Conservation (phyloP, 495 filamentous ascomycete genomes). For the Jackrogersella minutella region DNA sequence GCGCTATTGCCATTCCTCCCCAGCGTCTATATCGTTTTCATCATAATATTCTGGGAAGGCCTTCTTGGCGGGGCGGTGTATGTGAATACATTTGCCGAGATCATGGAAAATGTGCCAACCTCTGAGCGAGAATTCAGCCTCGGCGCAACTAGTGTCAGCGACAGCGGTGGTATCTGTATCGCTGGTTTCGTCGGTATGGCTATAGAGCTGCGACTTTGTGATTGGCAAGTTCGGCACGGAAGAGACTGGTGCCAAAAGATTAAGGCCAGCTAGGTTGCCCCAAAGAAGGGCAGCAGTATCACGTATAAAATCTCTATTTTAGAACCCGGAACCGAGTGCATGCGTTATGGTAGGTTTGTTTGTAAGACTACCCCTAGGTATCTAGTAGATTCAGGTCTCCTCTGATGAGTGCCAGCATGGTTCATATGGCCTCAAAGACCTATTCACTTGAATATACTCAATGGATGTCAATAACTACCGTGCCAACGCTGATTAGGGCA, state of each 20-base stretch:
- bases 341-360: not conserved
- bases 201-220: constrained; percentile 84
- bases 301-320: not conserved
- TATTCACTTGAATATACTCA: not conserved
- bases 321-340: not conserved
- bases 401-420: not conserved
- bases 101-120: constrained; percentile 76
- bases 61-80: constrained; percentile 90
- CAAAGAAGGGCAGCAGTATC: not conserved
- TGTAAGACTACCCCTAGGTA: not conserved
- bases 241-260: constrained; percentile 74
- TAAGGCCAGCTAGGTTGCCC: constrained; percentile 39
- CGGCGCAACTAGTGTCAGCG: constrained; percentile 88
- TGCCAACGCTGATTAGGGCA: constrained; percentile 38
- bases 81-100: constrained; percentile 91
- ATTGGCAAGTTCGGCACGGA: constrained; percentile 79
- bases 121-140: constrained; percentile 90
- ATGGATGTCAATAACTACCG: constrained; percentile 13
- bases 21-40: constrained; percentile 80
- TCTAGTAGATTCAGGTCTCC: not conserved
- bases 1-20: constrained; percentile 81
- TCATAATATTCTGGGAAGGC: constrained; percentile 94
- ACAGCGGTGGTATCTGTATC: constrained; percentile 88
- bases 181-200: constrained; percentile 85
- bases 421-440: not conserved